Conservation (phyloP, 2,329 filamentous ascomycete genomes). For the Aspergillus sp. region DNA sequence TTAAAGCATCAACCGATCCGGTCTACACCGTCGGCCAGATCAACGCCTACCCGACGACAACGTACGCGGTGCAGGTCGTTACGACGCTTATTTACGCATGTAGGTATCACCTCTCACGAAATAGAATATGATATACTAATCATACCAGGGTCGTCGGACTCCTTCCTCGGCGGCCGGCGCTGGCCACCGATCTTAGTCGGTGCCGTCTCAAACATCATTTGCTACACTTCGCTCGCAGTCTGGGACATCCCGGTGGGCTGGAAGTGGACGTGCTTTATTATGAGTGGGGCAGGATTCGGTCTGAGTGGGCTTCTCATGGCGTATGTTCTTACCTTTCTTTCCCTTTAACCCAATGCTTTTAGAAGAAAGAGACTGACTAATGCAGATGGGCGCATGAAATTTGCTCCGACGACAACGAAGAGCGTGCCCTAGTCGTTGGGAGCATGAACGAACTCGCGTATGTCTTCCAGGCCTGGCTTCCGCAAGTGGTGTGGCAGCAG, state of each 20-base stretch:
- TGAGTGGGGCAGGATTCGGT: conserved; percentile 50
- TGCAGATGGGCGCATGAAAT: conserved; percentile 55
- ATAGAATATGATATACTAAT: background rate
- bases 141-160: conserved; percentile 59
- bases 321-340: conserved; percentile 28
- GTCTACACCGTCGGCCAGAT: conserved; percentile 48
- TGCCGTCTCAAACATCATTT: conserved; percentile 43
- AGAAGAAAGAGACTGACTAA: background rate
- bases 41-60: conserved; percentile 61
- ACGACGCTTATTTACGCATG: conserved; percentile 63
- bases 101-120: conserved; percentile 9
- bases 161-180: conserved; percentile 56
- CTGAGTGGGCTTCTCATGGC: conserved; percentile 53
- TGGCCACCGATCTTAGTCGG: conserved; percentile 64
- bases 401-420: conserved; percentile 59
- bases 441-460: conserved; percentile 70
- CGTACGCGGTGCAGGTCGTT: conserved; percentile 55
- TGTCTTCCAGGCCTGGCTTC: conserved; percentile 68
- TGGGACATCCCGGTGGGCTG: conserved; percentile 55
- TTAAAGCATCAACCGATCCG: conserved; percentile 39
- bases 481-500: conserved; percentile 65
- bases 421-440: conserved; percentile 64
- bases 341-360: background rate
- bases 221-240: conserved; percentile 46
- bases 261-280: conserved; percentile 65